Evolutionary conservation across 345 rosid species (phyloP).

Genomic region (Barbarea vulgaris): DNA sequence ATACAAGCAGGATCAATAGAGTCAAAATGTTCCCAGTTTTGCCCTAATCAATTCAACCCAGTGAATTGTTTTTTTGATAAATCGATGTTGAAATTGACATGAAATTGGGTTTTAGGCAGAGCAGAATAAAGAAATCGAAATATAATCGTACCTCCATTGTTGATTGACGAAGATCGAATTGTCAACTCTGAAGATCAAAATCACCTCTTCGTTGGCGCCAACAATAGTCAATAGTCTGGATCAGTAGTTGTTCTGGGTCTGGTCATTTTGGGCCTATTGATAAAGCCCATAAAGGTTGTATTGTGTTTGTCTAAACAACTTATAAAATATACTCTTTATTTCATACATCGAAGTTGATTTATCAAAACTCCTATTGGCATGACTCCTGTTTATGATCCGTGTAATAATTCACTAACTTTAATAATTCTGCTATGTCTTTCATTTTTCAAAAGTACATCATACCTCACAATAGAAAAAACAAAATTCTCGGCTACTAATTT

Average conservation of each 20-base stretch:
- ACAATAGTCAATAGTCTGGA: slow-evolving; percentile 1
- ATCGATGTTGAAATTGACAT: neutral
- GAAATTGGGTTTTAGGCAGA: neutral
- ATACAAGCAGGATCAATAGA: neutral
- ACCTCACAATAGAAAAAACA: neutral
- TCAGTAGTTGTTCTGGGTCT: neutral
- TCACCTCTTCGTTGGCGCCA: slow-evolving; percentile 25
- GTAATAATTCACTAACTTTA: slow-evolving; percentile 23
- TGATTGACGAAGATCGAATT: slow-evolving; percentile 5
- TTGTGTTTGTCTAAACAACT: too few relatives aligned
- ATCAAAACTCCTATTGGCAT: neutral
- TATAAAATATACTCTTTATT: too few relatives aligned
- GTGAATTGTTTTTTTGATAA: neutral
- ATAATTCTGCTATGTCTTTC: slow-evolving; percentile 1
- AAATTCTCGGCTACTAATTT: neutral
- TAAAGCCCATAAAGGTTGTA: slow-evolving; percentile 13
- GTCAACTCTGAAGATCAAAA: neutral
- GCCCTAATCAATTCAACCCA: neutral
- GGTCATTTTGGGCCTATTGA: neutral
- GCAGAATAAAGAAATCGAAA: neutral
- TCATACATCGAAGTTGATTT: too few relatives aligned
- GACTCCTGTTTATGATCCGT: neutral
- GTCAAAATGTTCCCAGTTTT: neutral
- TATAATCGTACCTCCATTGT: neutral
- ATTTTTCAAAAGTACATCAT: neutral